Percentiles rank a stretch among this genome's conserved stretches.
These are phyloP conservation scores for Boletus rufocinnamomeus DNA, from an alignment of 768 basidiomycete genomes.

Conservation along the genomic window DNA sequence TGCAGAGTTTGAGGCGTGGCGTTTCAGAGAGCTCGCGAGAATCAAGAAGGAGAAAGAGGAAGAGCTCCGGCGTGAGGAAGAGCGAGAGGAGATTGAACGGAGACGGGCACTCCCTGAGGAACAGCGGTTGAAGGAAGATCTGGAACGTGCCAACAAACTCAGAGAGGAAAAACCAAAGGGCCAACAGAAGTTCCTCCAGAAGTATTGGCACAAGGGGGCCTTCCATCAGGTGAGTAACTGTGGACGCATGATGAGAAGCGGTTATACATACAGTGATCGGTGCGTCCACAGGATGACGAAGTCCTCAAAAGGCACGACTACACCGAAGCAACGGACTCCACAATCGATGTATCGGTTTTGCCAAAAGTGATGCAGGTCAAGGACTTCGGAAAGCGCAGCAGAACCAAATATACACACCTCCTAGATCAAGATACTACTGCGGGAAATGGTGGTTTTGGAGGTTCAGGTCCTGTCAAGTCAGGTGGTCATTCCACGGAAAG, in stretches of 20 bases:
- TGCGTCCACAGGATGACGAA: constrained; percentile 71
- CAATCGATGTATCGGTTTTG: constrained; percentile 82
- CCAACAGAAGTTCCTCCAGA: constrained; percentile 90
- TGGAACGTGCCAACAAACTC: constrained; percentile 79
- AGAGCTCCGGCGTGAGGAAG: constrained; percentile 74
- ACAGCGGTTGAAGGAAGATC: constrained; percentile 87
- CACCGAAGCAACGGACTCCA: constrained; percentile 87
- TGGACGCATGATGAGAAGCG: constrained; percentile 1
- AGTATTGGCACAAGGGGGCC: constrained; percentile 99
- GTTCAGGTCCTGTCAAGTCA: constrained; percentile 50
- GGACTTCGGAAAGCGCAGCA: constrained; percentile 90
- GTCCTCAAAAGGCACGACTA: constrained; percentile 82
- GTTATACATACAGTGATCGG: constrained; percentile 17
- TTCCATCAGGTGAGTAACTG: constrained; percentile 80
- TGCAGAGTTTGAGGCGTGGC: constrained; percentile 94
- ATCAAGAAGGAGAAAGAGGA: constrained; percentile 95
- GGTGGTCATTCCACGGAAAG: constrained; percentile 57
- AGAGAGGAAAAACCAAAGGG: constrained; percentile 91
- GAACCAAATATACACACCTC: constrained; percentile 95
- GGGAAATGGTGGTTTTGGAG: constrained; percentile 65
- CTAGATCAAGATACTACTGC: constrained; percentile 90
- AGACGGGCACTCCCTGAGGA: constrained; percentile 92
- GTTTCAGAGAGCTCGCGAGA: constrained; percentile 88
- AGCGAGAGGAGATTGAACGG: constrained; percentile 89
- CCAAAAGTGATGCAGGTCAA: constrained; percentile 97